Evolutionary conservation across 176 grass and related monocot genomes (phyloP).

Genomic region (Rhynchospora breviuscula): DNA sequence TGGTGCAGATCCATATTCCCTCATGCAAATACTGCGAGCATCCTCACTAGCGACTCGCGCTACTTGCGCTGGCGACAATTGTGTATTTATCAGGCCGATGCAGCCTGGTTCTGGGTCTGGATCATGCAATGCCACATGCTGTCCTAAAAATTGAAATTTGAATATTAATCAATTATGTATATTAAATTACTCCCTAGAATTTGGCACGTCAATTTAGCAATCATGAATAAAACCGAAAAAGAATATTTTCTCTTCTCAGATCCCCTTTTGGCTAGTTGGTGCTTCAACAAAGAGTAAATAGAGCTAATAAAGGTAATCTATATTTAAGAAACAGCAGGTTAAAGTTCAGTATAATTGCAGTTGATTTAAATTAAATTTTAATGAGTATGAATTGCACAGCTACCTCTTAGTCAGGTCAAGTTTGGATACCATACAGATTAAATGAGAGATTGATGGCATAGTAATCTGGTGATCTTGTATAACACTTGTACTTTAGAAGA

Average conservation of each 20-base stretch:
- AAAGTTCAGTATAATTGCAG: not conserved
- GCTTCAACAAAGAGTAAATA: not conserved
- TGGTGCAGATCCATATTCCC: conserved; percentile 87
- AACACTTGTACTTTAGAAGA: not conserved
- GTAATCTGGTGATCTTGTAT: not conserved
- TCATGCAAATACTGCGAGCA: conserved; percentile 73
- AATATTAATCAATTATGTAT: conserved; percentile 11
- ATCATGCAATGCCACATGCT: conserved; percentile 92
- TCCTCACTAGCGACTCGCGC: conserved; percentile 77
- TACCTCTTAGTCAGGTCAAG: not conserved
- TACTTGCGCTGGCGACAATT: conserved; percentile 66
- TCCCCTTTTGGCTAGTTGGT: not conserved
- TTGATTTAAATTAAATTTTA: not conserved
- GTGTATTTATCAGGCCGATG: conserved; percentile 82
- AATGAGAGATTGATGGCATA: not conserved
- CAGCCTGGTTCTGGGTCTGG: conserved; percentile 62
- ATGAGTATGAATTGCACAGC: not conserved
- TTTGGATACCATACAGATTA: not conserved
- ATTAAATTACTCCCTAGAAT: not conserved
- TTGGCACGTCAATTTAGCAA: not conserved
- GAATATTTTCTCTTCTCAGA: not conserved
- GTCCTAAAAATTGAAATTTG: conserved; percentile 49
- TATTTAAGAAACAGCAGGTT: not conserved
- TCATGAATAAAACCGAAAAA: not conserved
- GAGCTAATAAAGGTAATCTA: not conserved